A percentile compares a stretch with the other conserved stretches of the same genome.
These are phyloP conservation scores for Eimeria praecox DNA, from an alignment of 169 alveolate genomes.

Conservation along the genomic window DNA sequence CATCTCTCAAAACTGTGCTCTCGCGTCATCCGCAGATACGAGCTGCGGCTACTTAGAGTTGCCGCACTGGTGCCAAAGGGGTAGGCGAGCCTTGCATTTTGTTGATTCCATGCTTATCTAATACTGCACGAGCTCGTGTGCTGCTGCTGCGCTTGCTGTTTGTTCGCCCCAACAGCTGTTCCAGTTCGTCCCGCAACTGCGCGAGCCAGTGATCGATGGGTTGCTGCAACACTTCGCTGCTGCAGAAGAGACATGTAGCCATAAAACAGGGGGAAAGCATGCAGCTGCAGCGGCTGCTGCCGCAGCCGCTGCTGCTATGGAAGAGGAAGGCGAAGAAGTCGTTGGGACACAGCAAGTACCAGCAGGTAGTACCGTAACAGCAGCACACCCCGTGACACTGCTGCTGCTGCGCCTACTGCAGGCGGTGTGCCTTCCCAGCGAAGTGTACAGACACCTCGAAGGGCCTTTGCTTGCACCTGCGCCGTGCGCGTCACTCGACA, in stretches of 20 bases:
- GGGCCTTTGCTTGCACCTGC: background rate
- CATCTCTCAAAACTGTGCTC: background rate
- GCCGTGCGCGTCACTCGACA: background rate
- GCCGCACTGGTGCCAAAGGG: background rate
- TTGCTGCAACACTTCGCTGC: slow-evolving; percentile 59
- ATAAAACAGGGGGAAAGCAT: slow-evolving; percentile 28
- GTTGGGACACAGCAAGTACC: slow-evolving; percentile 23
- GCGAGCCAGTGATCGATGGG: slow-evolving; percentile 58
- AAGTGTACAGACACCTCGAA: slow-evolving; percentile 36
- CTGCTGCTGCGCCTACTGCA: slow-evolving; percentile 71
- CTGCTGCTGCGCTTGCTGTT: slow-evolving; percentile 1
- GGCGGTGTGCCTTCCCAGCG: slow-evolving; percentile 64
- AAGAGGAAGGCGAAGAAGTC: slow-evolving; percentile 42
- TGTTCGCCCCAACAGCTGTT: slow-evolving; percentile 24
- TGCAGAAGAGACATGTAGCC: slow-evolving; percentile 3
- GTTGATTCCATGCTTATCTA: background rate
- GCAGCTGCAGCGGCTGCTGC: slow-evolving; percentile 66
- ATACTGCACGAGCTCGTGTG: background rate
- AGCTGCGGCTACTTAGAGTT: background rate
- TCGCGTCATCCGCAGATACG: background rate
- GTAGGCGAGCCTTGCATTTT: background rate
- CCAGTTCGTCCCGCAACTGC: slow-evolving; percentile 67
- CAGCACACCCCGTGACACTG: slow-evolving; percentile 68
- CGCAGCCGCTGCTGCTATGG: slow-evolving; percentile 46
- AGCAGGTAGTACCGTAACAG: slow-evolving; percentile 2